phyloP scores from a whole-genome alignment of 768 basidiomycete species.

The Phylloporus sp. region DNA sequence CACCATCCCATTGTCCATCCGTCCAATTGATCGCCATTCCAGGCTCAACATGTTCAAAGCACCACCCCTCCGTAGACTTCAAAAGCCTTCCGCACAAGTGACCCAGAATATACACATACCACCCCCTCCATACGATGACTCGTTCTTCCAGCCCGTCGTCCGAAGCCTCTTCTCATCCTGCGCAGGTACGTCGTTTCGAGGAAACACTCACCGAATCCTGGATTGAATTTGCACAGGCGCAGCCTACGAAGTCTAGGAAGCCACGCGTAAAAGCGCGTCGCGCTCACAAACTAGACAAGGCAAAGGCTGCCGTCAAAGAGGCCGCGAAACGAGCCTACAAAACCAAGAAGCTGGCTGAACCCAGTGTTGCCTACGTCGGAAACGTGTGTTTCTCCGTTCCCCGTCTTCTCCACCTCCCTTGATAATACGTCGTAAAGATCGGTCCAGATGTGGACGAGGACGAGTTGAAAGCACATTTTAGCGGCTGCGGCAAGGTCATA shows the following conservation, averaged over 20 bases:
- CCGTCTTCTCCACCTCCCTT: background rate
- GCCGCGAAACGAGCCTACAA: conserved; percentile 16
- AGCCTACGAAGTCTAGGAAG: conserved; percentile 8
- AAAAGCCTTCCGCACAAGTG: conserved; percentile 13
- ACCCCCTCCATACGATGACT: too few relatives aligned
- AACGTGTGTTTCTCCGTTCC: conserved; percentile 44
- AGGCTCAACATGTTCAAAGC: conserved; percentile 16
- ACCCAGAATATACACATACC: background rate
- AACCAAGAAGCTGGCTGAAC: conserved; percentile 10
- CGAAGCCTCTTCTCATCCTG: too few relatives aligned
- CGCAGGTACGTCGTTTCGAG: conserved; percentile 7
- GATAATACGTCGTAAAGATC: conserved; percentile 23
- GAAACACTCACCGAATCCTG: background rate
- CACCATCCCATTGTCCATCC: background rate
- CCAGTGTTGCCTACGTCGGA: conserved; percentile 49
- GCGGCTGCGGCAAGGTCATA: conserved; percentile 21
- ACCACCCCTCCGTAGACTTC: conserved; percentile 1
- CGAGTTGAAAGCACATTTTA: conserved; percentile 20
- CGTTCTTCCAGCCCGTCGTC: too few relatives aligned
- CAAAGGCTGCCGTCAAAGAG: conserved; percentile 10
- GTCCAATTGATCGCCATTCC: conserved; percentile 16
- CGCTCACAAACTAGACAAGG: conserved; percentile 13
- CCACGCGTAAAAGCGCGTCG: conserved; percentile 4
- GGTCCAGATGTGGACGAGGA: conserved; percentile 28
- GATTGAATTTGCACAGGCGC: background rate